phyloP scores from a whole-genome alignment of 805 yeast genomes.

The Kuraishia piskuri region DNA sequence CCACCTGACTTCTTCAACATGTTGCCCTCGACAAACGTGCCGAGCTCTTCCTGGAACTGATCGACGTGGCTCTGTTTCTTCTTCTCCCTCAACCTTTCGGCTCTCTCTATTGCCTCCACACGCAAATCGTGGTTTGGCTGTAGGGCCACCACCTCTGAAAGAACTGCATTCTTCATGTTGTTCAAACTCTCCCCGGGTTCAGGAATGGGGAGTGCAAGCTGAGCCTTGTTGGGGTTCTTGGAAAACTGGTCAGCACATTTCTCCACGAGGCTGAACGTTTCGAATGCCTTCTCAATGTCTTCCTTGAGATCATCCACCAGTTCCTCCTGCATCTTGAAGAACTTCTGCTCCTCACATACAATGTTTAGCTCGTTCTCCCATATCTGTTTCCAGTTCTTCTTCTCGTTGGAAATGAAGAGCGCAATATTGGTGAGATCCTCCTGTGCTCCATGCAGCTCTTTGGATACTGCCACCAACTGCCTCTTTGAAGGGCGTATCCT shows the following conservation, averaged over 20 bases:
- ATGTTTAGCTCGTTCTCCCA: constrained; percentile 90
- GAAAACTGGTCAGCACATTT: constrained; percentile 73
- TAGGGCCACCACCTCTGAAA: constrained; percentile 70
- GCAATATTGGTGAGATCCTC: constrained; percentile 42
- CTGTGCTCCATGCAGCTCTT: constrained; percentile 57
- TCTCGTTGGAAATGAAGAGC: constrained; percentile 59
- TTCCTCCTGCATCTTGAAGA: constrained; percentile 83
- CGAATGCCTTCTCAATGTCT: constrained; percentile 72
- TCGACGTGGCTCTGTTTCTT: constrained; percentile 52
- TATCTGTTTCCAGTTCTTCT: constrained; percentile 77
- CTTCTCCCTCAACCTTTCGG: constrained; percentile 70
- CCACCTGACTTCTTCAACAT: constrained; percentile 83
- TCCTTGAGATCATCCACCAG: constrained; percentile 70
- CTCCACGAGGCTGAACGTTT: constrained; percentile 75
- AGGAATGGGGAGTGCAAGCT: constrained; percentile 27
- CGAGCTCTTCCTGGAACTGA: constrained; percentile 80
- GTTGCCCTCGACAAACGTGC: constrained; percentile 71
- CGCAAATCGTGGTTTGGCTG: constrained; percentile 81
- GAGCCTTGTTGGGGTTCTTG: constrained; percentile 39
- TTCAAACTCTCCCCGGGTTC: constrained; percentile 55
- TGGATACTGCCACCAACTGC: constrained; percentile 57
- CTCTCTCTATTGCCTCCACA: constrained; percentile 80
- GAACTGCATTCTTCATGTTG: constrained; percentile 64
- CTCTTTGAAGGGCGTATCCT: constrained; percentile 69
- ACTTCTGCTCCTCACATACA: constrained; percentile 91